Conservation (phyloP, 768 basidiomycete species). For the Erythrobasidium yunnanense region DNA sequence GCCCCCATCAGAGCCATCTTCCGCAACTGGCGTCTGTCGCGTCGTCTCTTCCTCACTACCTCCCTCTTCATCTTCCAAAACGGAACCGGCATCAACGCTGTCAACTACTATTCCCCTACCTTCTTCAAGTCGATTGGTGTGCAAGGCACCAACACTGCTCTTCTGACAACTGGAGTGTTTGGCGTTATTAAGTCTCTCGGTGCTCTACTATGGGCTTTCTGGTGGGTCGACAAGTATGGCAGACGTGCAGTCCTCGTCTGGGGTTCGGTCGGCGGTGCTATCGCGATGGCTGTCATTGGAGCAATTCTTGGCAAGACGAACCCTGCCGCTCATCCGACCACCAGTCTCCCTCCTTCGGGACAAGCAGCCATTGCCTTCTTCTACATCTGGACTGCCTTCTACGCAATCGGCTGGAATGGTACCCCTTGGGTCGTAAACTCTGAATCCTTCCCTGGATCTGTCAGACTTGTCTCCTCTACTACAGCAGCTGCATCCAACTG, state of each 20-base stretch:
- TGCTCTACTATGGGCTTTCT: slow-evolving; percentile 42
- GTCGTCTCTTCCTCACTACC: slow-evolving; percentile 41
- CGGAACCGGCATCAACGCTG: slow-evolving; percentile 43
- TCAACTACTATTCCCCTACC: slow-evolving; percentile 45
- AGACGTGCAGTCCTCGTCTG: slow-evolving; percentile 14
- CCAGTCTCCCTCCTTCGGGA: slow-evolving; percentile 31
- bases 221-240: slow-evolving; percentile 23
- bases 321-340: neutral
- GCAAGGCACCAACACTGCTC: slow-evolving; percentile 28
- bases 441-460: slow-evolving; percentile 45
- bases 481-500: slow-evolving; percentile 34
- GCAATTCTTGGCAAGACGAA: slow-evolving; percentile 15
- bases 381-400: slow-evolving; percentile 38
- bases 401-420: slow-evolving; percentile 43
- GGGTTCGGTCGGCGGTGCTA: slow-evolving; percentile 24
- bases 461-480: slow-evolving; percentile 37
- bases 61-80: slow-evolving; percentile 47
- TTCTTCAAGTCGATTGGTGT: slow-evolving; percentile 47
- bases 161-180: slow-evolving; percentile 45
- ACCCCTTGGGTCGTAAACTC: slow-evolving; percentile 48
- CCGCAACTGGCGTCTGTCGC: slow-evolving; percentile 19
- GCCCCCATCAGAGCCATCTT: slow-evolving; percentile 20
- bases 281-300: slow-evolving; percentile 23
- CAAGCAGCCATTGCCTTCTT: slow-evolving; percentile 38
- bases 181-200: slow-evolving; percentile 46